Evolutionary conservation across 2,329 filamentous ascomycete species (phyloP).

Genomic region (Exophiala alcalophila): DNA sequence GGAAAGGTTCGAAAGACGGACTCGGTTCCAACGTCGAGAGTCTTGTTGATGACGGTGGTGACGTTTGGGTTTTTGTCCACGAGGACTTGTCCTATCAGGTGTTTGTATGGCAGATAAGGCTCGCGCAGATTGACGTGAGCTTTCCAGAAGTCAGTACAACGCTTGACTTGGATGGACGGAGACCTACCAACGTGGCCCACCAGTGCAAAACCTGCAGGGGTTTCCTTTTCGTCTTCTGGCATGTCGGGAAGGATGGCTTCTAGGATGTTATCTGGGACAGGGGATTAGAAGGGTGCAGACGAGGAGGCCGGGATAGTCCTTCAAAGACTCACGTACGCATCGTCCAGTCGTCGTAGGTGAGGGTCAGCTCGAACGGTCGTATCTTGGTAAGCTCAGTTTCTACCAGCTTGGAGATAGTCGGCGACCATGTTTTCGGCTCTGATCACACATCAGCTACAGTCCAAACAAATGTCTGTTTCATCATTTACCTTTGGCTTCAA

Average conservation of each 20-base stretch:
- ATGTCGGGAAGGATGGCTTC: slow-evolving; percentile 70
- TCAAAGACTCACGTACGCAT: slow-evolving; percentile 58
- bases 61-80: slow-evolving; percentile 83
- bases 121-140: slow-evolving; percentile 89
- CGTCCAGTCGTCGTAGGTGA: slow-evolving; percentile 84
- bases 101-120: slow-evolving; percentile 79
- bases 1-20: slow-evolving; percentile 87
- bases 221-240: slow-evolving; percentile 67
- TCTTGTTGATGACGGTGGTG: slow-evolving; percentile 92
- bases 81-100: slow-evolving; percentile 79
- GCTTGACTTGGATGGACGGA: background rate
- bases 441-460: background rate
- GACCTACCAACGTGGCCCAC: slow-evolving; percentile 78
- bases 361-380: slow-evolving; percentile 68
- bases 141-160: slow-evolving; percentile 31
- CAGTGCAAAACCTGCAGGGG: slow-evolving; percentile 80
- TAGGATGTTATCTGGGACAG: slow-evolving; percentile 71
- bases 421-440: slow-evolving; percentile 72
- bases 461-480: background rate
- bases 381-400: slow-evolving; percentile 66
- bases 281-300: background rate
- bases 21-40: slow-evolving; percentile 78
- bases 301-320: background rate
- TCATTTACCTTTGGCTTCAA: slow-evolving; percentile 31
- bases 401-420: slow-evolving; percentile 65